Base-by-base conservation (phyloP, 202 grass and related monocot genomes). In the Tripidium arundinaceum region DNA sequence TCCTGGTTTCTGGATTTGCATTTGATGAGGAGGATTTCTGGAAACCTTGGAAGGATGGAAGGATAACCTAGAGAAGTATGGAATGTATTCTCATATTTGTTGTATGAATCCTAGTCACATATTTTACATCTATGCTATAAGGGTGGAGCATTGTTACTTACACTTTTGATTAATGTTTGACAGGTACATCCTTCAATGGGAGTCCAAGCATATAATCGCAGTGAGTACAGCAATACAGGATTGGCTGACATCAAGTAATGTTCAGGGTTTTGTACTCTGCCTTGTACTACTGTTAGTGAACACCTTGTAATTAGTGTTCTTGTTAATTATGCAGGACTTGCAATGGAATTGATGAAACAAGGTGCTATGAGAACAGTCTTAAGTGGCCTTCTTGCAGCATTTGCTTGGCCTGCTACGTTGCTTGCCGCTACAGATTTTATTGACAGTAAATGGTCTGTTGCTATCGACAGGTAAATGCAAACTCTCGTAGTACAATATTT, bases 181-280 rank as follows among this genome's bases (percentile, higher is more conserved):
- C 87, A 97, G 94, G 72, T 97, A 97, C 52, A 89, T 75, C 66
- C 87, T 97, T 62, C 87, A 90, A 29, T 94, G 94, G 94, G 94
- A 97, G 72, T 92, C 89, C 72, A 90, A 94, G 66, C 91, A 92
- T 80, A 74, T 97, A 85, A 97, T 97, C 76, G 83, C 94, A 41
- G 81, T 97, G 69, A 94, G 94, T 76, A 94, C 89, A 46, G 94
- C 94, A 65, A 94, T 94, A 86, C 94, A 94, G 86, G 94, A 97
- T 78, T 97, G 94, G 94, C 80, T 97, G 58, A 94, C 94, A 86
- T 94, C 91, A 90, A 97, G 94, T 90, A 94, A 89, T 87, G 71
- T 37, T 86, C 65, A 19, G 26, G 34, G 15, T 75, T 86, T 61
- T 72, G 74, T 75, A 65, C 15, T 81, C 18, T 41, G 37, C 16